A percentile compares a stretch with the other conserved stretches of the same genome.
These are phyloP conservation scores for Datura wrightii DNA, from an alignment of 257 asterid genomes.

Conservation along the genomic window DNA sequence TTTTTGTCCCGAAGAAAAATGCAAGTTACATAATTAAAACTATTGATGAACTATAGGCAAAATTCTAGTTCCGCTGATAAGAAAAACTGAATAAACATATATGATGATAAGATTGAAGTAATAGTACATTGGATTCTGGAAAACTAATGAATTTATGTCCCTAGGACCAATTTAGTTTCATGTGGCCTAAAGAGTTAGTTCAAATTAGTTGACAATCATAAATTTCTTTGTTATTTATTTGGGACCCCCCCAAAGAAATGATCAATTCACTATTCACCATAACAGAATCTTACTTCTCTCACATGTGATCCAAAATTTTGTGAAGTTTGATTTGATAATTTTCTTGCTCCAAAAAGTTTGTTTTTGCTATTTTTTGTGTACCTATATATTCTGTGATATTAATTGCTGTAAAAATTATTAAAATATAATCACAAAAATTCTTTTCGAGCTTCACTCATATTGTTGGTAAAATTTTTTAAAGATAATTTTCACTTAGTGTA, in stretches of 20 bases:
- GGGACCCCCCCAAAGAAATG: conserved; percentile 21
- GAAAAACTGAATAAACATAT: too few species aligned
- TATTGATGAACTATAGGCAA: too few species aligned
- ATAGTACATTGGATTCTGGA: background rate
- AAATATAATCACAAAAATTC: too few species aligned
- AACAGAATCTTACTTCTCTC: background rate
- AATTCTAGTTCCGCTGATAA: too few species aligned
- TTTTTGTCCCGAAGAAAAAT: too few species aligned
- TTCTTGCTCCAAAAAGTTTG: background rate
- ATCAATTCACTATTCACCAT: background rate
- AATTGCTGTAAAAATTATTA: too few species aligned
- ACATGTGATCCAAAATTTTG: background rate
- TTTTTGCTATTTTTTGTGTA: too few species aligned
- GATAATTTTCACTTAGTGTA: too few species aligned
- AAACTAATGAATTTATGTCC: background rate
- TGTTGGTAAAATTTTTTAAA: too few species aligned
- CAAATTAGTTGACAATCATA: background rate
- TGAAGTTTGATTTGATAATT: background rate
- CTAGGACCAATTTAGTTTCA: background rate
- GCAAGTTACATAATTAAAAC: too few species aligned
- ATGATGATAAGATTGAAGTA: too few species aligned
- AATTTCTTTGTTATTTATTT: background rate
- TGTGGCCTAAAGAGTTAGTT: background rate
- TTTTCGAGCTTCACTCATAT: background rate
- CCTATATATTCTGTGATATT: too few species aligned